Conservation (phyloP, 2,329 filamentous ascomycete species). For the Aspergillus costaricaensis region DNA sequence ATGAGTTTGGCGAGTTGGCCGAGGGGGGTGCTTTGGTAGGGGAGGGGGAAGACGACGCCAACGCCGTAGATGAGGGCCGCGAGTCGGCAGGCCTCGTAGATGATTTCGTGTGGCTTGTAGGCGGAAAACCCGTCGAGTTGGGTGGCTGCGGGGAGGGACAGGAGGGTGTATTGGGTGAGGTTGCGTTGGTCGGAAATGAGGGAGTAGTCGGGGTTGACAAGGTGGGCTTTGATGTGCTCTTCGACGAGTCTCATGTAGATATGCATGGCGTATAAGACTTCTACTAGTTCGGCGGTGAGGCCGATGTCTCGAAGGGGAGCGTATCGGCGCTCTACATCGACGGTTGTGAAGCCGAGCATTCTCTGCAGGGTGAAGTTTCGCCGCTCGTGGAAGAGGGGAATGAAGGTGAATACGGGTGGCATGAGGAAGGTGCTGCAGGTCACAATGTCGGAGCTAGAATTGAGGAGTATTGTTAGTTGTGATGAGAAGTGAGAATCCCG, state of each 20-base stretch:
- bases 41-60: conserved; percentile 44
- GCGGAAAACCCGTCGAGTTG: conserved; percentile 22
- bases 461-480: conserved; percentile 9
- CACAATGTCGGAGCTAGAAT: conserved; percentile 31
- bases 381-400: conserved; percentile 26
- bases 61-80: conserved; percentile 40
- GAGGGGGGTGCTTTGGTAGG: conserved; percentile 40
- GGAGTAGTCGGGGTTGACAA: conserved; percentile 22
- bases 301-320: conserved; percentile 28
- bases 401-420: conserved; percentile 30
- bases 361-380: conserved; percentile 24
- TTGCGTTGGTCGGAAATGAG: conserved; percentile 43
- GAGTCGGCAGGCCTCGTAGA: conserved; percentile 41
- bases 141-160: conserved; percentile 33
- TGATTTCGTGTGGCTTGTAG: conserved; percentile 24
- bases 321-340: conserved; percentile 29
- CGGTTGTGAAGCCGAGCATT: conserved; percentile 28
- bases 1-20: conserved; percentile 31
- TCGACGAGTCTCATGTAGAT: conserved; percentile 35
- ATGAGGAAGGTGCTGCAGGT: conserved; percentile 28
- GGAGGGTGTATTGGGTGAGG: conserved; percentile 39
- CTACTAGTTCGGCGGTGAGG: conserved; percentile 31
- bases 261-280: conserved; percentile 34
- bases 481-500: not conserved
- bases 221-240: conserved; percentile 20